Base-by-base conservation (phyloP, 2,329 filamentous ascomycete genomes). In the Xylariomycetidae sp. region DNA sequence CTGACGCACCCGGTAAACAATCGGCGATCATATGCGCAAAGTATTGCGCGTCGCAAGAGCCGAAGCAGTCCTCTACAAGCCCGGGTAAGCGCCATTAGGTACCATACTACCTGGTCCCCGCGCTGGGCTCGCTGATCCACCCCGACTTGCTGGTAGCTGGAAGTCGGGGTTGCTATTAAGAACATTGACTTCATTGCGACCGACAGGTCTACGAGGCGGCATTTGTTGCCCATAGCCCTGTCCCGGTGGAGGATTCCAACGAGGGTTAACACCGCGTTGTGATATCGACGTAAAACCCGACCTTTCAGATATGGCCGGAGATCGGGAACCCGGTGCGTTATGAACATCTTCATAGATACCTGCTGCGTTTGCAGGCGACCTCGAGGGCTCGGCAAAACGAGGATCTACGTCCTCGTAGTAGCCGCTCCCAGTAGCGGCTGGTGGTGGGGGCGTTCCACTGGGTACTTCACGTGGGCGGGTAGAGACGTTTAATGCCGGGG, bases 401-500 rank as follows among this genome's bases (percentile, higher is more conserved):
- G 90, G 88, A 46, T 95, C 88, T 10, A 95, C 79, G 57, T 97
- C 90, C 69, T 97, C 92, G 54, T 94, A 94, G 62, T 97, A 97
- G 42, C 74, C 64, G 30, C 44, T 57, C 40, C 44, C 57, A 40
- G 41, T 34, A 12, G 48, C 41, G 14, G 47, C 54, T 6, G 46
- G 48, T 25, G 50, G 49, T 12, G 60, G 49, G 56, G 19, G 56
- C 27, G 55, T 57, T 32, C 50, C 53, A 28, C 46, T 54, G 26
- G 60, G 50, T 19, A 62, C 49, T 38, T 69, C 64, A 35, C 61
- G 57, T 23, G 53, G 44, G 31, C 50, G 52, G 32, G 53, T 43
- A 31, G 56, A 51, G 26, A 50, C 41, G 30, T 61, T 64, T 19
- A 70, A 54, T 13, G 70, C 68, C 8, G 71, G 69, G n/a, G 64